Percentiles rank a stretch among this genome's conserved stretches.
Evolutionary conservation across 2,329 filamentous ascomycete species (phyloP).

Genomic region (Ascochyta fabae): DNA sequence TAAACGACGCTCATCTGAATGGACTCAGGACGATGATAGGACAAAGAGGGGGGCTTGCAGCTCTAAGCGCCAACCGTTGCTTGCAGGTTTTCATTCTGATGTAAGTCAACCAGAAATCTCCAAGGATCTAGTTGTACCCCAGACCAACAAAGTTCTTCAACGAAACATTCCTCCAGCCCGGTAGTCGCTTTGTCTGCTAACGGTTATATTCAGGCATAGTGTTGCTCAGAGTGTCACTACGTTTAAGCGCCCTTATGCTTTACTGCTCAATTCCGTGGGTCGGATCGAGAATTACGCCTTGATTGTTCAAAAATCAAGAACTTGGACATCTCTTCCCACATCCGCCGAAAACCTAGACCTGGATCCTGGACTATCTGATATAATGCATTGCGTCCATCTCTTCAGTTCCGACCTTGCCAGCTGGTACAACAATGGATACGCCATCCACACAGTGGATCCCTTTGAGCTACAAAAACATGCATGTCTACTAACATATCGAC

Average conservation of each 20-base stretch:
- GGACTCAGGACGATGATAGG: constrained; percentile 42
- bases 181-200: constrained; percentile 1
- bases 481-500: constrained; percentile 32
- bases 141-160: neutral
- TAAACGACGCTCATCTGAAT: constrained; percentile 36
- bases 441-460: constrained; percentile 25
- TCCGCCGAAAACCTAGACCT: neutral
- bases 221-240: constrained; percentile 40
- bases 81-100: constrained; percentile 43
- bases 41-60: constrained; percentile 43
- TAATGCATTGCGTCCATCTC: neutral
- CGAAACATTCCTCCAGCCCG: neutral
- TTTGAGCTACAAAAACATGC: constrained; percentile 43
- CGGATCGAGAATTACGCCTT: constrained; percentile 32
- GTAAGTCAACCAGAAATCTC: constrained; percentile 25
- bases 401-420: constrained; percentile 25
- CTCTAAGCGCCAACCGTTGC: constrained; percentile 34
- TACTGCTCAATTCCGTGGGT: constrained; percentile 28
- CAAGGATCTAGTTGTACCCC: neutral
- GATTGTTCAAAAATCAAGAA: neutral
- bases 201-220: constrained; percentile 34
- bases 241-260: constrained; percentile 39
- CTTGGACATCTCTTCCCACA: neutral
- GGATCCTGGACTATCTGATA: neutral
- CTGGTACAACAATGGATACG: constrained; percentile 27